Evolutionary conservation across 1,284 basidiomycete species (phyloP).

Genomic region (Mycosarcoma maydis): DNA sequence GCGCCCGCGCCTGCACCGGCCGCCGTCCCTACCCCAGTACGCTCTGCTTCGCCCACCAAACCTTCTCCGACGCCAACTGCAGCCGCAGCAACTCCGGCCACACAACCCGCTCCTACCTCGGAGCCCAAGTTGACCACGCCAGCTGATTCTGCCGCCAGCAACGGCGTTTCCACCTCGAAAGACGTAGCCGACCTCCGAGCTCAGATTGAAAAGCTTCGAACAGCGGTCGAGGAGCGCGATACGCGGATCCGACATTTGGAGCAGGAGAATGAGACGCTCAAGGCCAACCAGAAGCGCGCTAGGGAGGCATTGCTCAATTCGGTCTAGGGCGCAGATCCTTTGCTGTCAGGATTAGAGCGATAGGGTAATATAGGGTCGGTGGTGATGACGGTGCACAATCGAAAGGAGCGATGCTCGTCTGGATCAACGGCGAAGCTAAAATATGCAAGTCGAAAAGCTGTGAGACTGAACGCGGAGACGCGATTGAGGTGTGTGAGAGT

Average conservation of each 20-base stretch:
- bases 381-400: too few relatives aligned
- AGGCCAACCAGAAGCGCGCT: slow-evolving; percentile 42
- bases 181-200: slow-evolving; percentile 25
- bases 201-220: slow-evolving; percentile 45
- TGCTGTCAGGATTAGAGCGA: too few relatives aligned
- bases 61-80: slow-evolving; percentile 8
- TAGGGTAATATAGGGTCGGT: too few relatives aligned
- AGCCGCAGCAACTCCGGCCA: slow-evolving; percentile 2
- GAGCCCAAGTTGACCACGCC: slow-evolving; percentile 3
- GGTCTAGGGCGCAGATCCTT: slow-evolving; percentile 7
- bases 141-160: neutral
- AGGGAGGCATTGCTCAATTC: slow-evolving; percentile 39
- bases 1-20: slow-evolving; percentile 7
- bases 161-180: neutral
- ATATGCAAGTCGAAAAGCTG: too few relatives aligned
- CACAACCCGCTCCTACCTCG: slow-evolving; percentile 1
- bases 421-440: too few relatives aligned
- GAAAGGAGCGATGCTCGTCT: too few relatives aligned
- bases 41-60: slow-evolving; percentile 23
- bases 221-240: slow-evolving; percentile 51
- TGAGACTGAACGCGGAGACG: too few relatives aligned
- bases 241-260: slow-evolving; percentile 59
- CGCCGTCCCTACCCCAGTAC: too few relatives aligned
- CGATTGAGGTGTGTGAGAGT: too few relatives aligned
- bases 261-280: slow-evolving; percentile 58